Evolutionary conservation across 148 eudicot genomes (phyloP).

Genomic region (Rhododendron simsii): DNA sequence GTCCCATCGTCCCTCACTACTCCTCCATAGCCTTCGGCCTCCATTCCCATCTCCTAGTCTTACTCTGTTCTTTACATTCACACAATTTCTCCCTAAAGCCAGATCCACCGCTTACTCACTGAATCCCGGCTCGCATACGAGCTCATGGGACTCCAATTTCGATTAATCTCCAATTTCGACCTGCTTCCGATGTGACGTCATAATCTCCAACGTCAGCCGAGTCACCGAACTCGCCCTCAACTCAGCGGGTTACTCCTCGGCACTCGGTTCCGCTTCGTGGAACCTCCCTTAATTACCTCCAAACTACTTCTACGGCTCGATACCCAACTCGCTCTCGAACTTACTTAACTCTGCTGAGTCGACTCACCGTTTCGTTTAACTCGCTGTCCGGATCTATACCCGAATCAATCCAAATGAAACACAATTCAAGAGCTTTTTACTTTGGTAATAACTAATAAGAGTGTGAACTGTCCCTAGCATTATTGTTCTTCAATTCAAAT

Average conservation of each 20-base stretch:
- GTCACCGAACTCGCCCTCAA: slow-evolving; percentile 54
- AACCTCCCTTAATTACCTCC: slow-evolving; percentile 30
- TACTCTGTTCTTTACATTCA: slow-evolving; percentile 1
- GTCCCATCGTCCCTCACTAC: background rate
- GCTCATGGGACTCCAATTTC: slow-evolving; percentile 69
- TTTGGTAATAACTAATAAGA: slow-evolving; percentile 40
- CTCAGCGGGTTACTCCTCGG: slow-evolving; percentile 42
- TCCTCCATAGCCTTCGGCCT: background rate
- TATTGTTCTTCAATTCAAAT: too few relatives aligned
- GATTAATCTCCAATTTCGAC: too few relatives aligned
- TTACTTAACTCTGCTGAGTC: slow-evolving; percentile 34
- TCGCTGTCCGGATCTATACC: slow-evolving; percentile 55
- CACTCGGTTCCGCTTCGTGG: slow-evolving; percentile 22
- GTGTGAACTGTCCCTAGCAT: too few relatives aligned
- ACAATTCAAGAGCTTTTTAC: slow-evolving; percentile 38
- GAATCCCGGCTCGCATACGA: slow-evolving; percentile 53
- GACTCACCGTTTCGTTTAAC: slow-evolving; percentile 52
- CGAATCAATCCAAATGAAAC: slow-evolving; percentile 33
- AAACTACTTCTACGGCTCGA: slow-evolving; percentile 45
- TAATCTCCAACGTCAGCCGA: slow-evolving; percentile 11
- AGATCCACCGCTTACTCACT: slow-evolving; percentile 49
- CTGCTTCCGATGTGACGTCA: slow-evolving; percentile 41
- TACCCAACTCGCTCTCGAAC: slow-evolving; percentile 54
- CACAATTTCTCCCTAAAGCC: slow-evolving; percentile 8
- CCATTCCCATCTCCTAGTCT: background rate